phyloP scores from a whole-genome alignment of 331 rosid species.

The Pyrus hybrid region DNA sequence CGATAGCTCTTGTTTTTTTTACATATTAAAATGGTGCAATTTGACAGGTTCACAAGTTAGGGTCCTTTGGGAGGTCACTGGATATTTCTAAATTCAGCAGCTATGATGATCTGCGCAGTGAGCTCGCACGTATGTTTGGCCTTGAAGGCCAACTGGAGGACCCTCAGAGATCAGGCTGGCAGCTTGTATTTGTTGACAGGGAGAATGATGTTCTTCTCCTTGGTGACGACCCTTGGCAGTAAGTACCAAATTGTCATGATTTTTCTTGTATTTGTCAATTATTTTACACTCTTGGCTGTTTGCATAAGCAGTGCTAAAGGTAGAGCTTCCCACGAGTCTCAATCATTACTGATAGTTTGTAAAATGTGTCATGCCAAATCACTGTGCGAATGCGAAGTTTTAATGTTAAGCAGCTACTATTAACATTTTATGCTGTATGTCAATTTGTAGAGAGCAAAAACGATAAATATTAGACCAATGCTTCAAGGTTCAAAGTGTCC shows the following conservation, averaged over 20 bases:
- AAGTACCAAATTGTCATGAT: neutral
- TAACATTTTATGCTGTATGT: neutral
- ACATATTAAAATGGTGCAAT: neutral
- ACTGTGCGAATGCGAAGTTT: neutral
- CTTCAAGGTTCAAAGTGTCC: neutral
- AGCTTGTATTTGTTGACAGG: conserved; percentile 40
- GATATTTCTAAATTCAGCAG: conserved; percentile 39
- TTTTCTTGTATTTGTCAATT: neutral
- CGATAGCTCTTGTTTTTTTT: neutral
- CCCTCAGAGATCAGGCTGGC: conserved; percentile 49
- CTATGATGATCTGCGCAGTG: conserved; percentile 36
- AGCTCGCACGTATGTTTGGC: conserved; percentile 34
- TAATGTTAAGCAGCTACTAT: neutral
- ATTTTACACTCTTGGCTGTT: neutral
- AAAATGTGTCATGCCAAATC: neutral
- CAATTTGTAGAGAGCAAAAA: neutral
- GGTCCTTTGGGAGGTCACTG: conserved; percentile 39
- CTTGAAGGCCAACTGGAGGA: conserved; percentile 39
- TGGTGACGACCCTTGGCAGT: conserved; percentile 43
- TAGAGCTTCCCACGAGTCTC: neutral
- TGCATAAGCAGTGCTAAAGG: neutral
- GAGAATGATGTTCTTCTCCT: conserved; percentile 43
- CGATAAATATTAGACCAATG: neutral
- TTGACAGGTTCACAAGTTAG: conserved; percentile 27
- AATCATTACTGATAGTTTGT: neutral